Evolutionary conservation across 805 yeast genomes (phyloP).

Genomic region (Debaryomyces castellii): DNA sequence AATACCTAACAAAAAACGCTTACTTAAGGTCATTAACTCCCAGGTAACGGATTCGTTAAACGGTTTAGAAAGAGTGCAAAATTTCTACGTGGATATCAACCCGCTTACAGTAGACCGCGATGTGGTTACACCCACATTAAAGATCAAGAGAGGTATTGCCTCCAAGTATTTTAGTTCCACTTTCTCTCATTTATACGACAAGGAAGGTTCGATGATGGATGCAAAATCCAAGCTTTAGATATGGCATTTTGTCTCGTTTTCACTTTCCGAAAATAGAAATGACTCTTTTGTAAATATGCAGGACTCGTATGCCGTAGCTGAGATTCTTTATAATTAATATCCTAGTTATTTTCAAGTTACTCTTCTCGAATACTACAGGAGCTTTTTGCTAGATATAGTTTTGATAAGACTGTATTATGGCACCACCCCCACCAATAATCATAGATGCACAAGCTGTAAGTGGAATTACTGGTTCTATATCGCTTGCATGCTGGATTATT

Average conservation of each 20-base stretch:
- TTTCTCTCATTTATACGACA: constrained; percentile 12
- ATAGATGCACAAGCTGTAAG: constrained; percentile 70
- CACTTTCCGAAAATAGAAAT: not conserved
- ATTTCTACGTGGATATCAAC: constrained; percentile 23
- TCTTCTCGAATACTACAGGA: not conserved
- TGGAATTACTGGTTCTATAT: constrained; percentile 82
- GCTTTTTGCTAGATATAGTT: not conserved
- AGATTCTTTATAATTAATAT: not conserved
- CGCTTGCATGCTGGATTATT: constrained; percentile 96
- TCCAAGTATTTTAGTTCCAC: constrained; percentile 15
- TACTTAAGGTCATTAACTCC: constrained; percentile 23
- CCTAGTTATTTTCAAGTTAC: not conserved
- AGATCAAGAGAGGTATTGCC: constrained; percentile 38
- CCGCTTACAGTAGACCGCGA: constrained; percentile 52
- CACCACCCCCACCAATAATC: constrained; percentile 66
- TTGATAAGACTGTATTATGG: constrained; percentile 24
- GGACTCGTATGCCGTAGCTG: not conserved
- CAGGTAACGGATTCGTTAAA: constrained; percentile 18
- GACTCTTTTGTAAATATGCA: not conserved
- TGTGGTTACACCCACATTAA: constrained; percentile 63
- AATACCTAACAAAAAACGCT: constrained; percentile 14
- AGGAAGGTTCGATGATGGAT: constrained; percentile 19
- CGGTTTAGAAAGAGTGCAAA: constrained; percentile 33
- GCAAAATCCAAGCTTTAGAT: constrained; percentile 4
- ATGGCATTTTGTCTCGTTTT: not conserved